Base-by-base conservation (phyloP, 371 early-diverging fungal species). In the Umbelopsis sp. region DNA sequence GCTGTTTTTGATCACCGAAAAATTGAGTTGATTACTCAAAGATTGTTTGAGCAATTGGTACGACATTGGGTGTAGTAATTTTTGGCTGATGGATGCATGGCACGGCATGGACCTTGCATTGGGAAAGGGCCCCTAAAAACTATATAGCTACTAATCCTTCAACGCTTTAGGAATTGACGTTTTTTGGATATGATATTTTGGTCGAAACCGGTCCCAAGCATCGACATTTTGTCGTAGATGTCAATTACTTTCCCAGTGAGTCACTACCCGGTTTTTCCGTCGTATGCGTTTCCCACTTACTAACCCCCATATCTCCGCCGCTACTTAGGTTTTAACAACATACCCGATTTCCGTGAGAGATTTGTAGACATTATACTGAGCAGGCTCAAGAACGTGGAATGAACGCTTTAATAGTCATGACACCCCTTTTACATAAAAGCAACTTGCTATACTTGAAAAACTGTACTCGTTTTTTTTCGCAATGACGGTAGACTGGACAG, bases 211-310 rank as follows among this genome's bases (percentile, higher is more conserved):
- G 69, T 9, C 74, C 78, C 18, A 69, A 68, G 14, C 69, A 68
- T 44, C 69, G 73, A 44, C 79, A 78, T 68, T 66, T 50, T 37
- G 75, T 84, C 3, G 76, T 81, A 24, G 84, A 84, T 72, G 77
- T 81, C 14, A 84, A 84, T 41, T 84, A 84, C 67, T 84, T 84
- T 51, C 81, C 84, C 46, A 80, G 83, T 83, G 75, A 71, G 73
- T 68, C 6, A 29, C 32, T 29, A 22, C 22, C 22, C 20, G 41
- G 29, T 50, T 14, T 52, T 63, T 66, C 18, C 18, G 51, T 29
- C 53, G 25, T 29, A 46, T 20, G 45, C 44, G 37, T 44, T 63
- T 14, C 22, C 12, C 35, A 57, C 35, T 7, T 3, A 5, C 25
- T n/a, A 7, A 4, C 16, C 25, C 25, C 12, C 22, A 16, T 57